Base-by-base conservation (phyloP, 2,329 filamentous ascomycete genomes). In the Amesomyces nigricolor region DNA sequence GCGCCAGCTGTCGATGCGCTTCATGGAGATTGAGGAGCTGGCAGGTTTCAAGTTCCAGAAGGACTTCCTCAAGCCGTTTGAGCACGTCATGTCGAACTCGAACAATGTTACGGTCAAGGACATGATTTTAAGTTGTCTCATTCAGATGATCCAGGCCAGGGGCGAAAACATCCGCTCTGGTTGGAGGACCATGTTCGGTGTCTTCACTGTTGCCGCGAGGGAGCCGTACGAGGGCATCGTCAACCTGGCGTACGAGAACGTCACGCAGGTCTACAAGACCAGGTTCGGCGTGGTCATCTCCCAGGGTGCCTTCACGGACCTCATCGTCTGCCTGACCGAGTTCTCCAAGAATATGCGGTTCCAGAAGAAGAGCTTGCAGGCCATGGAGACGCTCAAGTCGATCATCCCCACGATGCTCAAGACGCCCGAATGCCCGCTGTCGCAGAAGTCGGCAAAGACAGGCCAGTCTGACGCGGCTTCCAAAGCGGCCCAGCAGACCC, bases 41-140 rank as follows among this genome's bases (percentile, higher is more conserved):
- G 90, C 94, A 1, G 94, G 95, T 66, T 99, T 99, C 81, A 97
- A 97, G 71, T 99, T 99, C 68, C 94, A 99, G 66, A 99, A 99
- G 70, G 92, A 99, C 69, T 99, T 99, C 70, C 74, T 99, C 52
- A 97, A 96, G 72, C 94, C 95, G 0, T 99, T 99, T 65, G 92
- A 99, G 73, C 90, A 97, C 70, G 91, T 99, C 64, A 89, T 99
- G 75, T 86, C 88, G 56, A 97, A 99, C 69, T 94, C 91, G 42
- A 89, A 79, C 61, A 90, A 94, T 60, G 85, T 96, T 16, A 85
- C 89, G 0, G 94, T 99, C 64, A 99, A 99, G 72, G 94, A 99
- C 65, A 92, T 99, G 87, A 90, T 96, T 45, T 76, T 99, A 22
- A 85, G 92, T 43, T 99, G 95, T 68, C 76, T 99, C 58, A 95